Evolutionary conservation across 495 filamentous ascomycete species (phyloP).

Genomic region (Poronia punctata): DNA sequence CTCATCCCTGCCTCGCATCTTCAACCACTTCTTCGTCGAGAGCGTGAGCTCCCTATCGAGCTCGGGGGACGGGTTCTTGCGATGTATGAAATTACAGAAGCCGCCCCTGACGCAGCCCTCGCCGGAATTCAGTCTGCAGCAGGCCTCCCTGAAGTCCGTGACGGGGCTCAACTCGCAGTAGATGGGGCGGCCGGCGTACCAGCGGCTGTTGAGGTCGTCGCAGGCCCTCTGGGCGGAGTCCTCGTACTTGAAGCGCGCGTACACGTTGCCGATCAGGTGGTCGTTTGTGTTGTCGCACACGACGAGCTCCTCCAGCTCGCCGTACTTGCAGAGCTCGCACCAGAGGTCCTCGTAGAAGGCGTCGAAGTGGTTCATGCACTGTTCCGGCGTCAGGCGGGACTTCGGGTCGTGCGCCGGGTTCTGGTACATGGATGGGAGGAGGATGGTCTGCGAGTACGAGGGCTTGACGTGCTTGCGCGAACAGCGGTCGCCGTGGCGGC

Average conservation of each 20-base stretch:
- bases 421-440: slow-evolving; percentile 97
- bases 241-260: slow-evolving; percentile 99
- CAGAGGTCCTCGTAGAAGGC: slow-evolving; percentile 99
- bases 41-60: slow-evolving; percentile 83
- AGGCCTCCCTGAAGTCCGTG: slow-evolving; percentile 97
- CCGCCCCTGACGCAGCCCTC: slow-evolving; percentile 94
- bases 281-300: slow-evolving; percentile 97
- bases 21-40: slow-evolving; percentile 92
- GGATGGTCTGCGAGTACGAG: slow-evolving; percentile 93
- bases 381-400: slow-evolving; percentile 87
- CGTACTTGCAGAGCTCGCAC: slow-evolving; percentile 97
- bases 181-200: slow-evolving; percentile 95
- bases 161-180: slow-evolving; percentile 97
- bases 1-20: slow-evolving; percentile 75
- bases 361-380: slow-evolving; percentile 98
- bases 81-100: slow-evolving; percentile 98
- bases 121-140: slow-evolving; percentile 87
- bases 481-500: slow-evolving; percentile 96
- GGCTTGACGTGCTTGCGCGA: slow-evolving; percentile 98
- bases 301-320: slow-evolving; percentile 82
- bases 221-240: slow-evolving; percentile 89
- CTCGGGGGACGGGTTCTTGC: slow-evolving; percentile 85
- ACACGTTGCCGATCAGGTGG: slow-evolving; percentile 97
- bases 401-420: slow-evolving; percentile 97
- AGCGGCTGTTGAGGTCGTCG: slow-evolving; percentile 87